phyloP scores from a whole-genome alignment of 495 filamentous ascomycete genomes.

The Saxophila tyrrhenica region DNA sequence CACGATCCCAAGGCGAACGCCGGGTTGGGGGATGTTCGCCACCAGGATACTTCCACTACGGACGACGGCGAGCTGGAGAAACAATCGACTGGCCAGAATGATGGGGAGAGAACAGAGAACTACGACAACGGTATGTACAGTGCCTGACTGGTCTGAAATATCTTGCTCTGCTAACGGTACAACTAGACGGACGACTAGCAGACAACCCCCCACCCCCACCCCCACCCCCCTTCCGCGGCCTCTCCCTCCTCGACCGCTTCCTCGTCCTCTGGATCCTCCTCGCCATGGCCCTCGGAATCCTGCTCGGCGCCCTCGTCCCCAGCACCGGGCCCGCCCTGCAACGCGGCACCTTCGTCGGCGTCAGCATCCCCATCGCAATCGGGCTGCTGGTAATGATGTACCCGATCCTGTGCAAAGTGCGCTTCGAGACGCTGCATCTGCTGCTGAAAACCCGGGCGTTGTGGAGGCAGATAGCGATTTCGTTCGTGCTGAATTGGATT shows the following conservation, averaged over 20 bases:
- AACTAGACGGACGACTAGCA: no score
- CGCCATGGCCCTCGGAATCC: slow-evolving; percentile 68
- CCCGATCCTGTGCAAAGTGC: slow-evolving; percentile 87
- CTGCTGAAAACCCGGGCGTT: slow-evolving; percentile 49
- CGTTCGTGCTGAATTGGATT: slow-evolving; percentile 76
- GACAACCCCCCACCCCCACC: background rate
- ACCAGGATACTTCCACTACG: background rate
- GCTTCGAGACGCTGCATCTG: slow-evolving; percentile 65
- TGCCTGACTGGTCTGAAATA: no score
- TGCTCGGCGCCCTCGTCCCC: slow-evolving; percentile 69
- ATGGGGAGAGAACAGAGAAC: no score
- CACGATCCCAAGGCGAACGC: slow-evolving; percentile 6
- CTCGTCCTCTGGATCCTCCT: slow-evolving; percentile 79
- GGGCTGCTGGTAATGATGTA: slow-evolving; percentile 93
- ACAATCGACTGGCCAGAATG: no score
- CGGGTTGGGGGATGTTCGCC: slow-evolving; percentile 1
- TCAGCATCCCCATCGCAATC: slow-evolving; percentile 41
- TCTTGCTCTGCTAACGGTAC: no score
- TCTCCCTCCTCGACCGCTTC: slow-evolving; percentile 63
- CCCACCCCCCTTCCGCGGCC: slow-evolving; percentile 38
- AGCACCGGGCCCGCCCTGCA: slow-evolving; percentile 51
- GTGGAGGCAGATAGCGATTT: slow-evolving; percentile 74
- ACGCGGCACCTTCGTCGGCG: slow-evolving; percentile 58
- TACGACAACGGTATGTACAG: background rate
- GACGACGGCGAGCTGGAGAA: slow-evolving; percentile 1